phyloP scores from a whole-genome alignment of 1,284 basidiomycete genomes.

The Ustilago tritici region DNA sequence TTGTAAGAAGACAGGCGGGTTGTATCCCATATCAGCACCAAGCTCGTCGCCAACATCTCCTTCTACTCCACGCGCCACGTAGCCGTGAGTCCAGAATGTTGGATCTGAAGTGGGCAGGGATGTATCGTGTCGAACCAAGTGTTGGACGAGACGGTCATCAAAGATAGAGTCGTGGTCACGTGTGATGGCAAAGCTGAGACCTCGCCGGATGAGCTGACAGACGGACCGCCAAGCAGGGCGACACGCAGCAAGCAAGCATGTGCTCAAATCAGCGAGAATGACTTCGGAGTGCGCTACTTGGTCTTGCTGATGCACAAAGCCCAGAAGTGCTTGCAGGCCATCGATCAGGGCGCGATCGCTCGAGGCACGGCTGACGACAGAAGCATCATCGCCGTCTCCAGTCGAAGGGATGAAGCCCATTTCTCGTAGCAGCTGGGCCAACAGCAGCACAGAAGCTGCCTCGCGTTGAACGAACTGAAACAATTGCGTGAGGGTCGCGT shows the following conservation, averaged over 20 bases:
- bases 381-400: background rate
- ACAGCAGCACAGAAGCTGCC: constrained; percentile 25
- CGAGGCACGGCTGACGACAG: constrained; percentile 3
- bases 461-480: constrained; percentile 22
- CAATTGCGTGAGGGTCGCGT: constrained; percentile 33
- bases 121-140: constrained; percentile 33
- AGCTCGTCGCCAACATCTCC: constrained; percentile 4
- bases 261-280: constrained; percentile 36
- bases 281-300: constrained; percentile 10
- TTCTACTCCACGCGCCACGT: constrained; percentile 1
- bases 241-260: constrained; percentile 38
- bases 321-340: constrained; percentile 40
- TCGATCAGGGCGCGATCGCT: constrained; percentile 47
- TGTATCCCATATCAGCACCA: constrained; percentile 18
- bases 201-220: constrained; percentile 30
- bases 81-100: constrained; percentile 38
- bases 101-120: constrained; percentile 33
- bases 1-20: constrained; percentile 40
- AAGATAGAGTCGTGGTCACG: constrained; percentile 36
- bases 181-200: constrained; percentile 41
- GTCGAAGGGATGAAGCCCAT: constrained; percentile 20
- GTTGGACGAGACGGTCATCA: constrained; percentile 37
- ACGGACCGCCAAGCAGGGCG: constrained; percentile 40
- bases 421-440: constrained; percentile 19
- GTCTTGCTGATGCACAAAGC: constrained; percentile 36